A percentile compares a stretch with the other conserved stretches of the same genome.
Conservation (phyloP, 2,329 filamentous ascomycete species). For the Claviceps paspali region DNA sequence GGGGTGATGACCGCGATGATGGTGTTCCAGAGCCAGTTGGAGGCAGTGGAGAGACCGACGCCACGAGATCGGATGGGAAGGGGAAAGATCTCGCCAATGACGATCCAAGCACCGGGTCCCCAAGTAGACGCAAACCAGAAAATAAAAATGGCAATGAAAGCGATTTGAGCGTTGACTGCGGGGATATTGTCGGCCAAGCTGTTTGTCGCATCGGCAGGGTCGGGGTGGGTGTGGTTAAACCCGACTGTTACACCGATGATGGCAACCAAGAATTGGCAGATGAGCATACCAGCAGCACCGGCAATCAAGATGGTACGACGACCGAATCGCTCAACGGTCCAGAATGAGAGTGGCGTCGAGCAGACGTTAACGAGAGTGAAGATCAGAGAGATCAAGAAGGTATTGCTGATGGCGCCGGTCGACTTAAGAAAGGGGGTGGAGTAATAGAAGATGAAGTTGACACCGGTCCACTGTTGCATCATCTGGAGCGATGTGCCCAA, state of each 20-base stretch:
- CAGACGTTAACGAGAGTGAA: constrained; percentile 78
- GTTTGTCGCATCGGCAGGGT: constrained; percentile 24
- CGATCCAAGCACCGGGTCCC: constrained; percentile 68
- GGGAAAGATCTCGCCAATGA: constrained; percentile 84
- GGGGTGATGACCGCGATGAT: constrained; percentile 55
- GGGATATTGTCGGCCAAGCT: constrained; percentile 35
- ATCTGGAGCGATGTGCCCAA: constrained; percentile 61
- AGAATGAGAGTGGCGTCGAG: constrained; percentile 81
- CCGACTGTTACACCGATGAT: constrained; percentile 54
- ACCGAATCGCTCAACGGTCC: constrained; percentile 65
- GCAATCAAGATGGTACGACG: constrained; percentile 66
- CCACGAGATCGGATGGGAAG: constrained; percentile 78
- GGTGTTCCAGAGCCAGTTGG: constrained; percentile 88
- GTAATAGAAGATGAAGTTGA: constrained; percentile 89
- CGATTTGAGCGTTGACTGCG: constrained; percentile 57
- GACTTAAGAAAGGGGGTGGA: constrained; percentile 73
- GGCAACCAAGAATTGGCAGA: constrained; percentile 77
- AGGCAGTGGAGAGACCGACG: constrained; percentile 73
- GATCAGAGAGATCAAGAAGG: constrained; percentile 71
- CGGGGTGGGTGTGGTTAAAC: constrained; percentile 31
- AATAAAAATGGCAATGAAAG: constrained; percentile 86
- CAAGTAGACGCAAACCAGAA: constrained; percentile 84
- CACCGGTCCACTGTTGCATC: constrained; percentile 74
- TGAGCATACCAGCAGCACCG: constrained; percentile 67
- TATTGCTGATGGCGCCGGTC: constrained; percentile 58